These are phyloP conservation scores for Neotropicomus parvogracilis DNA, from an alignment of 1,284 basidiomycete genomes.

Conservation along the genomic window DNA sequence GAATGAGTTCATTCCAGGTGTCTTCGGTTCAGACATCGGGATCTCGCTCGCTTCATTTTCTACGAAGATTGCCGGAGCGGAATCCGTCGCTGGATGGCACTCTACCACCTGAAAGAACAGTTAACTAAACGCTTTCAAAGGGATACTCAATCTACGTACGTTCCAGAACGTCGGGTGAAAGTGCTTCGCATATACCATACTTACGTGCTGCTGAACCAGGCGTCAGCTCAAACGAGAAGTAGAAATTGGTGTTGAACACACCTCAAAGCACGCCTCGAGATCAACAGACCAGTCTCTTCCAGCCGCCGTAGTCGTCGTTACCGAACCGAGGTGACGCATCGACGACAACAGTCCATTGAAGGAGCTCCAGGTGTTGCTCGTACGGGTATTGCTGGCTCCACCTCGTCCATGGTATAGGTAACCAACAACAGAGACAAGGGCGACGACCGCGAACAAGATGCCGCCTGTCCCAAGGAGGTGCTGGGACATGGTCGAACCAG, in stretches of 20 bases:
- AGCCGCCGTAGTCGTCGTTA: background rate
- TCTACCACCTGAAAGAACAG: slow-evolving; percentile 15
- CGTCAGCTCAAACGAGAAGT: background rate
- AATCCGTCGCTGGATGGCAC: slow-evolving; percentile 16
- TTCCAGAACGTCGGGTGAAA: slow-evolving; percentile 29
- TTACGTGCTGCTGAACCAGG: slow-evolving; percentile 13
- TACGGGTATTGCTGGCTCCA: background rate
- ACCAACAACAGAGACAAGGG: slow-evolving; percentile 14
- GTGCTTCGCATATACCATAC: slow-evolving; percentile 23
- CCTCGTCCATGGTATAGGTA: slow-evolving; percentile 18
- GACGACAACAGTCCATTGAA: slow-evolving; percentile 14
- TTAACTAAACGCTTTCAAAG: background rate
- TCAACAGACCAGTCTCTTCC: slow-evolving; percentile 1
- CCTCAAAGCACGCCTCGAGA: slow-evolving; percentile 16
- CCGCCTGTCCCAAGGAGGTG: slow-evolving; percentile 17
- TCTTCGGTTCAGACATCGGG: background rate
- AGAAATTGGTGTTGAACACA: background rate
- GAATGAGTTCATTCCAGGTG: slow-evolving; percentile 18
- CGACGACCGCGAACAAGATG: slow-evolving; percentile 19
- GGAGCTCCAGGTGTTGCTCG: slow-evolving; percentile 9
- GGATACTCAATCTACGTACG: slow-evolving; percentile 3
- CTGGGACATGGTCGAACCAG: slow-evolving; percentile 4
- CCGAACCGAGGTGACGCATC: slow-evolving; percentile 1
- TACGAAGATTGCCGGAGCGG: slow-evolving; percentile 21
- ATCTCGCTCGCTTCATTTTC: slow-evolving; percentile 19